Conservation (phyloP, 2,329 filamentous ascomycete species). For the Colletotrichum neosansevieriae region DNA sequence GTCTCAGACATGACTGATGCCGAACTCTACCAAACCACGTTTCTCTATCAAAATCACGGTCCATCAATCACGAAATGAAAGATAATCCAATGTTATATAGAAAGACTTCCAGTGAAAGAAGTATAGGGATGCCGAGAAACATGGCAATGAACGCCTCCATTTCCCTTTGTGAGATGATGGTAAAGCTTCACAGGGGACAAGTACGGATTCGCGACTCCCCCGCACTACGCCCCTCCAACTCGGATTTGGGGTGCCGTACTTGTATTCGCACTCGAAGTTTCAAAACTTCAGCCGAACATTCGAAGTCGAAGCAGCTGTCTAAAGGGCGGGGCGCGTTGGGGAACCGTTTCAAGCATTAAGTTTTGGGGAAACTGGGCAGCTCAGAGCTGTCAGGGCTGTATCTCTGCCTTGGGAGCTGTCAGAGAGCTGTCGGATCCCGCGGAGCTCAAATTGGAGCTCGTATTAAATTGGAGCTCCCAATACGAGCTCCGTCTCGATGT, state of each 20-base stretch:
- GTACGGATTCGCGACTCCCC: not conserved
- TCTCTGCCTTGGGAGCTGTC: not conserved
- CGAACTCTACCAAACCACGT: too few species aligned
- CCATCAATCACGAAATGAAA: too few species aligned
- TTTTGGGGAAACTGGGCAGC: not conserved
- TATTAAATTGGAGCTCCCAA: not conserved
- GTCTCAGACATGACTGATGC: too few species aligned
- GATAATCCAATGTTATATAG: not conserved
- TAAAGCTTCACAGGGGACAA: not conserved
- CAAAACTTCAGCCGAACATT: not conserved
- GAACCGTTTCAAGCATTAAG: slow-evolving; percentile 7
- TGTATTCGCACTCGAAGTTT: not conserved
- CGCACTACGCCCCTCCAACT: not conserved
- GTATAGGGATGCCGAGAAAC: not conserved
- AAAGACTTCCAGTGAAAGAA: not conserved
- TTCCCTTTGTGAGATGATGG: not conserved
- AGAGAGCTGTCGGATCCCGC: not conserved
- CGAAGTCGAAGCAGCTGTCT: not conserved
- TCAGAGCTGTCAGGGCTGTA: slow-evolving; percentile 4
- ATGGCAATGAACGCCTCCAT: not conserved
- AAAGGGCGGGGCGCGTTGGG: not conserved
- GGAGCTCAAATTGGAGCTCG: not conserved
- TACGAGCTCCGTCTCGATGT: not conserved
- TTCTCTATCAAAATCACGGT: too few species aligned
- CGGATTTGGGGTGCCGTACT: not conserved